A percentile compares a stretch with the other conserved stretches of the same genome.
Conservation (phyloP, 768 basidiomycete species). For the Tephrocybe rancida region DNA sequence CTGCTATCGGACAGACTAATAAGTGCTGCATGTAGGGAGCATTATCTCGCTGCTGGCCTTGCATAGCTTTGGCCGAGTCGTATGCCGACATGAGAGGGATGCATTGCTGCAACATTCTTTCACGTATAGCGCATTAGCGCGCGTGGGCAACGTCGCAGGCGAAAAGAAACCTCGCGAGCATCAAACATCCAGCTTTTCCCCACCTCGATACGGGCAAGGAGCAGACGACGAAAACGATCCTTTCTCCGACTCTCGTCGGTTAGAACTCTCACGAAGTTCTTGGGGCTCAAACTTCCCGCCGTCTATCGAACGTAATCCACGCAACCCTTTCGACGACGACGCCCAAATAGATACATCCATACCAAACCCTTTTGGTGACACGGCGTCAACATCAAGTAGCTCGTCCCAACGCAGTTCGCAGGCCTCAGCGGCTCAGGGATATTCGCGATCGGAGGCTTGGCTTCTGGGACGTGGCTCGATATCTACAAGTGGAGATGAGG, state of each 20-base stretch:
- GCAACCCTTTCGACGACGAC: slow-evolving; percentile 12
- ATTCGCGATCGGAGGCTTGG: slow-evolving; percentile 30
- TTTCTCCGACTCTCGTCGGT: slow-evolving; percentile 32
- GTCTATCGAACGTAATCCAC: slow-evolving; percentile 2
- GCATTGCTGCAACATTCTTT: slow-evolving; percentile 49
- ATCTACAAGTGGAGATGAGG: slow-evolving; percentile 6
- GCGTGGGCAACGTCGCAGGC: slow-evolving; percentile 7
- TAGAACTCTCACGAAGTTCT: slow-evolving; percentile 10
- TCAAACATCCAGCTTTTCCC: background rate
- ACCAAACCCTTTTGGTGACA: slow-evolving; percentile 21
- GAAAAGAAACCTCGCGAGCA: slow-evolving; percentile 13
- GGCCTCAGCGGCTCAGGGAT: slow-evolving; percentile 22
- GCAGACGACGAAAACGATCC: slow-evolving; percentile 25
- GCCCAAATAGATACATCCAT: slow-evolving; percentile 8
- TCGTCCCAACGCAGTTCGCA: slow-evolving; percentile 27
- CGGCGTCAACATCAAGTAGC: slow-evolving; percentile 26
- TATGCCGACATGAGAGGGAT: slow-evolving; percentile 63
- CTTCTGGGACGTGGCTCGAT: slow-evolving; percentile 19
- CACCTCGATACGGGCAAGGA: slow-evolving; percentile 10
- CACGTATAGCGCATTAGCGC: slow-evolving; percentile 9
- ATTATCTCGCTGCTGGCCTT: slow-evolving; percentile 57
- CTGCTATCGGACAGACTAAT: background rate
- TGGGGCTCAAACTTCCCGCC: slow-evolving; percentile 10
- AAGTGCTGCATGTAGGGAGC: slow-evolving; percentile 40
- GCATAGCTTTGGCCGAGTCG: slow-evolving; percentile 61